Conservation (phyloP, 208 protist species). For the Leishmania tropica region DNA sequence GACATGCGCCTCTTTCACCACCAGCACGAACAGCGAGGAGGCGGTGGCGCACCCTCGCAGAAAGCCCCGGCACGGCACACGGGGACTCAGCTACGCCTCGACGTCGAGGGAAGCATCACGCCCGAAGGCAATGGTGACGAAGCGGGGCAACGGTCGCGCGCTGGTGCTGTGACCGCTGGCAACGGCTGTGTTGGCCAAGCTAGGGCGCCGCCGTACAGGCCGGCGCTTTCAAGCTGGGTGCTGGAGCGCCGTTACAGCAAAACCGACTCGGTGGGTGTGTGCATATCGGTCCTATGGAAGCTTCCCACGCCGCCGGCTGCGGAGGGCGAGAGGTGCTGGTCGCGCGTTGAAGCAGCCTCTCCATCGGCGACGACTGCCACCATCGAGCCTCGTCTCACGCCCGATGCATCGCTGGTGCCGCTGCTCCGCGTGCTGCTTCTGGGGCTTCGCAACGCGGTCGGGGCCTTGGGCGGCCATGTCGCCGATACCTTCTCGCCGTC, state of each 20-base stretch:
- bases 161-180: not conserved
- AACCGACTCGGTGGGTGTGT: constrained; percentile 48
- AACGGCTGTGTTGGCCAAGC: not conserved
- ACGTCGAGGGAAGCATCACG: too few relatives aligned
- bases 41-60: not conserved
- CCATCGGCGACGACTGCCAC: not conserved
- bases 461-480: constrained; percentile 59
- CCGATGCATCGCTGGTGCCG: constrained; percentile 13
- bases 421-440: constrained; percentile 54
- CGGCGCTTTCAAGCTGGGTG: constrained; percentile 47
- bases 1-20: constrained; percentile 39
- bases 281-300: constrained; percentile 43
- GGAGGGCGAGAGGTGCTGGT: constrained; percentile 1
- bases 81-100: not conserved
- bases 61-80: not conserved
- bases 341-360: not conserved
- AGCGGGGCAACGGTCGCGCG: not conserved
- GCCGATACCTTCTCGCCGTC: constrained; percentile 39
- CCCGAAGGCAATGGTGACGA: not conserved
- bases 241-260: constrained; percentile 60
- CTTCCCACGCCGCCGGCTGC: constrained; percentile 13
- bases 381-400: constrained; percentile 1
- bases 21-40: not conserved
- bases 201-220: not conserved
- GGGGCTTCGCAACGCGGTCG: constrained; percentile 49